These are phyloP conservation scores for Umbelopsis ramanniana DNA, from an alignment of 192 early-diverging fungal genomes.

Conservation along the genomic window DNA sequence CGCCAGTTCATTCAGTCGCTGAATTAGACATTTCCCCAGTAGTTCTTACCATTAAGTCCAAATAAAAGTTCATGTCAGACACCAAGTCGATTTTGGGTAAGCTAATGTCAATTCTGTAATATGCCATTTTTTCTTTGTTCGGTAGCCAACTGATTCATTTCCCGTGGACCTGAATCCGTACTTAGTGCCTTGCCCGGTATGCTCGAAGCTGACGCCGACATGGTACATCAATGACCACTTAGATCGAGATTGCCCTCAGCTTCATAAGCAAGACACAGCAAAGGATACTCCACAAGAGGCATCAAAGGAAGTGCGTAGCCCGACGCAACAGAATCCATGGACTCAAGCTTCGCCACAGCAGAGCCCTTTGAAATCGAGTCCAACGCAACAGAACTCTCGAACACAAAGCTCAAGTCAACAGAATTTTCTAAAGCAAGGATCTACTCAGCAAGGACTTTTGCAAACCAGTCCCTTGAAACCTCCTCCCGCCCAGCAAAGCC, in stretches of 20 bases:
- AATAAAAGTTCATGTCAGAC: neutral
- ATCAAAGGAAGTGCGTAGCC: neutral
- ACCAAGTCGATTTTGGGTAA: slow-evolving; percentile 13
- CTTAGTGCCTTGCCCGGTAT: slow-evolving; percentile 58
- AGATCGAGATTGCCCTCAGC: slow-evolving; percentile 45
- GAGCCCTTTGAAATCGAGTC: neutral
- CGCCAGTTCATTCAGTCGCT: neutral
- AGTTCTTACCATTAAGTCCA: neutral
- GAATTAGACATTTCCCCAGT: neutral
- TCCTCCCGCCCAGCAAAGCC: no score
- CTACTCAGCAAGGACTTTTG: neutral
- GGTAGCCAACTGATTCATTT: neutral
- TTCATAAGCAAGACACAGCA: neutral
- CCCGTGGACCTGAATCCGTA: neutral
- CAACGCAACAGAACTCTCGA: slow-evolving; percentile 27
- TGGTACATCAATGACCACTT: slow-evolving; percentile 56
- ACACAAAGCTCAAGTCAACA: neutral
- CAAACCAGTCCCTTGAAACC: neutral
- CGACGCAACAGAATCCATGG: slow-evolving; percentile 27
- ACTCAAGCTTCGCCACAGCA: slow-evolving; percentile 18
- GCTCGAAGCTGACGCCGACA: slow-evolving; percentile 41
- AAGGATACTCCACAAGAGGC: neutral
- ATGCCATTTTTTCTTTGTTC: neutral
- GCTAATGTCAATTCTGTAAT: neutral
- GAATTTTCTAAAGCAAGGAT: neutral